A percentile compares a stretch with the other conserved stretches of the same genome.
Evolutionary conservation across 768 basidiomycete species (phyloP).

Genomic region (Rhizopogon vesiculosus): DNA sequence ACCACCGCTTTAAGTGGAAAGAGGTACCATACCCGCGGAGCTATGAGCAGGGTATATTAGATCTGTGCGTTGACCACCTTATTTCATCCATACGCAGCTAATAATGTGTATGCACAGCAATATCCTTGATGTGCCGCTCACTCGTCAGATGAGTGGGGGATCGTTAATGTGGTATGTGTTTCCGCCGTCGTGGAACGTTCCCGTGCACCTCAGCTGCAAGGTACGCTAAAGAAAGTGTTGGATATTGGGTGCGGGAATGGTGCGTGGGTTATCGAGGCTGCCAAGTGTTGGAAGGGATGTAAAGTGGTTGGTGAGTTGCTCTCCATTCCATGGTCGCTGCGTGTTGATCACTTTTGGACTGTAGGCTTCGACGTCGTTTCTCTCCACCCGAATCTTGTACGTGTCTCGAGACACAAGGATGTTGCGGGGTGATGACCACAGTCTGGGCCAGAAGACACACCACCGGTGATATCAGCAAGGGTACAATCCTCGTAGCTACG

Average conservation of each 20-base stretch:
- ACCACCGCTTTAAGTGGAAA: conserved; percentile 46
- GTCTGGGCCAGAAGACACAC: not conserved
- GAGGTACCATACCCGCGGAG: conserved; percentile 68
- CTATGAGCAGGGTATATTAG: conserved; percentile 58
- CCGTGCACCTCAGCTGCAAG: too few species aligned
- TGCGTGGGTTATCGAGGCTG: conserved; percentile 66
- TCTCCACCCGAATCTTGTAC: conserved; percentile 62
- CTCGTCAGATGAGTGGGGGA: conserved; percentile 49
- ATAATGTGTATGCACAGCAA: conserved; percentile 39
- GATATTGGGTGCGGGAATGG: conserved; percentile 80
- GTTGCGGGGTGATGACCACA: conserved; percentile 44
- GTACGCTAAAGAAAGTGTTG: conserved; percentile 28
- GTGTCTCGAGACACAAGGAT: conserved; percentile 45
- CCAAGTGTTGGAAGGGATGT: conserved; percentile 56
- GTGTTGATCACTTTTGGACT: conserved; percentile 31
- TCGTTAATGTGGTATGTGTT: conserved; percentile 56
- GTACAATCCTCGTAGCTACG: not conserved
- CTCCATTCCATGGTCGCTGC: not conserved
- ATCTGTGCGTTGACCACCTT: conserved; percentile 41
- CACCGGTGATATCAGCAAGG: not conserved
- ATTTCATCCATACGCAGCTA: not conserved
- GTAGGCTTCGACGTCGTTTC: conserved; percentile 71
- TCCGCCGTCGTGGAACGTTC: conserved; percentile 15
- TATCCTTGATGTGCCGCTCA: conserved; percentile 60
- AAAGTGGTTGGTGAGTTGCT: not conserved